Base-by-base conservation (phyloP, 257 asterid genomes). In the Galeopsis tetrahit region DNA sequence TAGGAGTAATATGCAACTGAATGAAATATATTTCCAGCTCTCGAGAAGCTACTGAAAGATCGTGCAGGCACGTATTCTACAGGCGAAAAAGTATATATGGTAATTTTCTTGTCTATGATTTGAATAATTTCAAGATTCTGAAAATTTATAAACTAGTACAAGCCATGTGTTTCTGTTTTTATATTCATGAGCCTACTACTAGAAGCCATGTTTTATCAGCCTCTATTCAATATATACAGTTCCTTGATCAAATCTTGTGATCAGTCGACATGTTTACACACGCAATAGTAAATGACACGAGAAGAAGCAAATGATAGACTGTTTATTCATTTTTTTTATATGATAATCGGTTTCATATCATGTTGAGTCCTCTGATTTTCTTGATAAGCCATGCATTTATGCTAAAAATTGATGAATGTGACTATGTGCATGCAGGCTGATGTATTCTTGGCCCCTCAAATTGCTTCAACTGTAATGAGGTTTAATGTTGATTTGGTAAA, bases 391-490 rank as follows among this genome's bases (percentile, higher is more conserved):
- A 21, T 21, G 28, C 28, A 21, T 0, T 21, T 21, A 21, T 21
- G 28, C 28, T 21, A 51, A 36, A 70, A 13, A 39, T 7, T 39
- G 55, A 35, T 9, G 39, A 43, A n/a, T 42, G 46, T 36, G 51
- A 53, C 39, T 56, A 36, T 68, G 71, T 79, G 88, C 11, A 43
- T 82, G 89, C 90, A 91, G 96, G 97, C 91, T 57, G 96, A 91
- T 73, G 91, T 89, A 62, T 89, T 91, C 80, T 82, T 91, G 87
- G 96, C 87, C 9, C 97, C 97, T 61, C 95, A 91, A 84, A 86
- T 91, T 69, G 90, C 85, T 33, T 44, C 81, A 51, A 73, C 91
- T 57, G 69, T 80, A 39, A 33, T 53, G 71, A 83, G 95, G 76
- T 87, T 91, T 69, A 82, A 83, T 38, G 66, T 89, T 38, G 86